Evolutionary conservation across 441 rosid genomes (phyloP), one percentile per base, ranked within the genome.

Genomic region (Manihot esculenta): DNA sequence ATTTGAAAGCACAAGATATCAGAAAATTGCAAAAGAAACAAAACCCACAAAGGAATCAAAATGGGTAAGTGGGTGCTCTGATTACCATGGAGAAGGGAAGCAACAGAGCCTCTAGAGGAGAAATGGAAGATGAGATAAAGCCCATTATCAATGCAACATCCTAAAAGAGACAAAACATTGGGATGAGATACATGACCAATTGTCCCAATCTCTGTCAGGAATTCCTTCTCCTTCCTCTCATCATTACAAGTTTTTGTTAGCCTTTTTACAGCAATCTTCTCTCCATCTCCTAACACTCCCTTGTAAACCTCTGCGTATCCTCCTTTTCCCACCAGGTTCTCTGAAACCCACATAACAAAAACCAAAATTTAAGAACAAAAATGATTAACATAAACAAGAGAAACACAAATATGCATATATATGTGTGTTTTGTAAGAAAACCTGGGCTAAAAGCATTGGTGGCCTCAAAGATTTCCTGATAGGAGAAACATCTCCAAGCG

Each of bases 301-400:
- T 78, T 92, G 68, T 94, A 94, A 7, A 94, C 99, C 74, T 92
- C 99, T 30, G 99, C 97, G 71, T 88, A 87, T 44, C 99, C 99
- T 82, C 98, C 97, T 87, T 81, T 88, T 23, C 96, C 99, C 12
- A 89, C 98, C 78, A 94, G 42, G 74, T 89, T 92, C 73, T 87
- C 99, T 92, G 73, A 57, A 30, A 63, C 72, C 69, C 66, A 53
- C 53, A 64, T 2, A 71, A 44, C 54, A 67, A 64, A 68, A 62
- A 77, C 18, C 18, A 13, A 71, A 48, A 62, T 27, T 21, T 78
- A 0, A 81, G 30, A 41, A 57, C 10, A 78, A 72, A 12, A 57
- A 42, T 30, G 35, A 5, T 17, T 61, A 68, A 75, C 30, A 58
- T 2, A 27, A 14, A 7, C 1, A 4, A 3, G 35, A 13, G 35